Evolutionary conservation across 805 yeast genomes (phyloP), one percentile per base, ranked within the genome.

Genomic region (Spathaspora girioi): DNA sequence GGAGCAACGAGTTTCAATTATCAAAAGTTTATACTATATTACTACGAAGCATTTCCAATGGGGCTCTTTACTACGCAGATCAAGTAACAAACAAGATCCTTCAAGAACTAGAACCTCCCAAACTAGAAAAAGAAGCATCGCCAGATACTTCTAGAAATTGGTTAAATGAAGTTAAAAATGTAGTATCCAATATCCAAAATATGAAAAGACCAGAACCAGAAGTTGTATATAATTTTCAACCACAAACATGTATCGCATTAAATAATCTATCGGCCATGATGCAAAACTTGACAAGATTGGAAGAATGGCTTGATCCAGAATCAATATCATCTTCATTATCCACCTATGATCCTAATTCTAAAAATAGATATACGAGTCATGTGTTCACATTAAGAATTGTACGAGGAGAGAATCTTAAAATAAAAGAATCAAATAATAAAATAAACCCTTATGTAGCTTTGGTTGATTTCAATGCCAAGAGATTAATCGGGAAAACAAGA

Each of bases 181-280:
- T 78, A 1, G 76, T 83, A 0, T 64, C 66, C 46, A 70, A 68
- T 47, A 69, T 71, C 23, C 75, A 72, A 40, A 65, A 67, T 26
- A 63, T 69, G 2, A 53, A 57, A 11, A 73, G 71, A 43, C 50
- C 71, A 5, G 69, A 67, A 6, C 56, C 57, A 2, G 66, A 63
- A 50, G 77, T 75, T 14, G 85, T 91, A 0, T 83, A 76, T 60
- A 77, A 79, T 43, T 86, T 86, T 68, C 73, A 76, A 52, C 70
- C 76, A 5, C 75, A 78, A 49, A 83, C 91, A 0, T 89, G 96
- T 66, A 81, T 87, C n/a, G 83, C 86, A n/a, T 70, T 89, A 54
- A 88, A 87, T 65, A 83, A 90, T 59, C 61, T 90, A 9, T 74
- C 80, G 1, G 77, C 79, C 10, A 74, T 81, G 74, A 62, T 76